These are phyloP conservation scores for Brassica napus DNA, from an alignment of 345 rosid species.

Conservation along the genomic window Da-Ae NC_063452.1:62183501-62184000, in stretches of 20 bases:
- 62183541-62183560: background rate
- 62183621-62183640: constrained; percentile 73
- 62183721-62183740: background rate
- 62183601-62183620: constrained; percentile 59
- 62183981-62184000: constrained; percentile 27
- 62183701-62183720: constrained; percentile 50
- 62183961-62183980: constrained; percentile 32
- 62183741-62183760: constrained; percentile 6
- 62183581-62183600: constrained; percentile 64
- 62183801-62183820: constrained; percentile 21
- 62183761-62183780: background rate
- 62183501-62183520: background rate
- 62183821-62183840: constrained; percentile 19
- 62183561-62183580: background rate
- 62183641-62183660: constrained; percentile 35
- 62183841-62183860: constrained; percentile 2
- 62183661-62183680: constrained; percentile 62
- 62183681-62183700: constrained; percentile 74
- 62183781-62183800: constrained; percentile 14
- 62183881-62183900: constrained; percentile 25
- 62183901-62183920: constrained; percentile 16
- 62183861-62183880: constrained; percentile 1
- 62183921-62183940: constrained; percentile 26
- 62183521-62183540: background rate
- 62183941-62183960: constrained; percentile 38